Conservation (phyloP, 2,329 filamentous ascomycete species). For the Cadophora sp. region DNA sequence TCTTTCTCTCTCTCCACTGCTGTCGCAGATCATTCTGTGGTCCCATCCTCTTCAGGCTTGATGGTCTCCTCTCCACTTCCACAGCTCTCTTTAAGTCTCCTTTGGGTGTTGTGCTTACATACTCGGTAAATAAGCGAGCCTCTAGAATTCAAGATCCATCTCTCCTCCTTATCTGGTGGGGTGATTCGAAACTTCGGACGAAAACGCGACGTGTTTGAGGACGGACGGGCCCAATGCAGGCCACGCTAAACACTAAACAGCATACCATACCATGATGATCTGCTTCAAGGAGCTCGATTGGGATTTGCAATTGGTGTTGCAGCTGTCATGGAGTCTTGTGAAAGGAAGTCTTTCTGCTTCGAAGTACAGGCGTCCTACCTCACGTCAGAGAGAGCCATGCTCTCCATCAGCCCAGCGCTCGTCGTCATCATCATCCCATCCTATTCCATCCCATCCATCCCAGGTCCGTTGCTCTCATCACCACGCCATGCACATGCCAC, state of each 20-base stretch:
- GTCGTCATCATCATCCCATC: background rate
- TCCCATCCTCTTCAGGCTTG: slow-evolving; percentile 1
- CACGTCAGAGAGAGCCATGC: slow-evolving; percentile 23
- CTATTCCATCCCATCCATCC: background rate
- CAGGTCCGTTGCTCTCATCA: background rate
- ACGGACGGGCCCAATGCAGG: background rate
- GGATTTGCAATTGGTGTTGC: background rate
- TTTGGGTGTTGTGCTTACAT: background rate
- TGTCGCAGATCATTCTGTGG: slow-evolving; percentile 8
- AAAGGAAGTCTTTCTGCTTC: background rate
- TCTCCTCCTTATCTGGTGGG: background rate
- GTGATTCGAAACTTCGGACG: background rate
- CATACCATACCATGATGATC: slow-evolving; percentile 1
- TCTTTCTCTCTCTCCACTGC: background rate
- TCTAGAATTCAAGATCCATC: background rate
- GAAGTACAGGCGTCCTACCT: slow-evolving; percentile 10
- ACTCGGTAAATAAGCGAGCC: background rate
- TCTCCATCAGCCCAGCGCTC: background rate
- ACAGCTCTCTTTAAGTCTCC: background rate
- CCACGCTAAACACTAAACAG: slow-evolving; percentile 1
- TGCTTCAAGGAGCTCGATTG: background rate
- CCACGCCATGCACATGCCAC: background rate
- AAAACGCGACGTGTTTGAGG: slow-evolving; percentile 1
- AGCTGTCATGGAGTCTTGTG: background rate
- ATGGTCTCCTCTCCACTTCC: background rate